A percentile compares a stretch with the other conserved stretches of the same genome.
phyloP scores from a whole-genome alignment of 2,329 filamentous ascomycete genomes.

The Pyricularia sp. region DNA sequence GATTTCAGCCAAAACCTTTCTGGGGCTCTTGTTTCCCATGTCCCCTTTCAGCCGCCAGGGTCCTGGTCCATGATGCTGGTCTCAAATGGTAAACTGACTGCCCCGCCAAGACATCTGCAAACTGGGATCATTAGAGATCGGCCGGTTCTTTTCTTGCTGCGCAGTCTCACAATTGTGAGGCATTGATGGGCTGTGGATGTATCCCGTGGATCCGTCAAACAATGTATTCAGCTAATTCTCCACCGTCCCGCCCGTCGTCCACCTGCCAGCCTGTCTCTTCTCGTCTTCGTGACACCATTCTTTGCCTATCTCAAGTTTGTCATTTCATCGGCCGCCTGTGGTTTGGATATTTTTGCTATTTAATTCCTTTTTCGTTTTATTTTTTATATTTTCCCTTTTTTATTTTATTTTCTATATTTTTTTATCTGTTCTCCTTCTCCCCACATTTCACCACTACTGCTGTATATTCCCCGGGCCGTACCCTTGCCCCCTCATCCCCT shows the following conservation, averaged over 20 bases:
- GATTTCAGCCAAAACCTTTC: neutral
- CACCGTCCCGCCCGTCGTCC: neutral
- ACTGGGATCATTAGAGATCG: neutral
- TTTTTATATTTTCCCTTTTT: neutral
- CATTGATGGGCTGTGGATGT: conserved; percentile 2
- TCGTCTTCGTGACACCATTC: neutral
- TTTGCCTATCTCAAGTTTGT: neutral
- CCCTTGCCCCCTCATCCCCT: neutral
- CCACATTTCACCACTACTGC: neutral
- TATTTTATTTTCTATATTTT: neutral
- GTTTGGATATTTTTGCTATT: neutral
- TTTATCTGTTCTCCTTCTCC: neutral
- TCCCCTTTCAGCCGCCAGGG: neutral
- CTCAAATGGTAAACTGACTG: neutral
- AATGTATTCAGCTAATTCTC: neutral
- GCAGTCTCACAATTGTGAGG: conserved; percentile 2
- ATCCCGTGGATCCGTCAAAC: conserved; percentile 4
- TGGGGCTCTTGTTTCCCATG: neutral
- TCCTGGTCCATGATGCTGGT: neutral
- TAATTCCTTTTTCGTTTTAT: neutral
- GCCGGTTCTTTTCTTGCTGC: neutral
- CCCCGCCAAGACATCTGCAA: neutral
- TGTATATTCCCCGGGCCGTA: neutral
- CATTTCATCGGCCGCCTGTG: neutral
- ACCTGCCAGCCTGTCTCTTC: neutral